Evolutionary conservation across 352 stramenopile species (phyloP), one percentile per base, ranked within the genome.

Genomic region (Phytophthora megakarya): DNA sequence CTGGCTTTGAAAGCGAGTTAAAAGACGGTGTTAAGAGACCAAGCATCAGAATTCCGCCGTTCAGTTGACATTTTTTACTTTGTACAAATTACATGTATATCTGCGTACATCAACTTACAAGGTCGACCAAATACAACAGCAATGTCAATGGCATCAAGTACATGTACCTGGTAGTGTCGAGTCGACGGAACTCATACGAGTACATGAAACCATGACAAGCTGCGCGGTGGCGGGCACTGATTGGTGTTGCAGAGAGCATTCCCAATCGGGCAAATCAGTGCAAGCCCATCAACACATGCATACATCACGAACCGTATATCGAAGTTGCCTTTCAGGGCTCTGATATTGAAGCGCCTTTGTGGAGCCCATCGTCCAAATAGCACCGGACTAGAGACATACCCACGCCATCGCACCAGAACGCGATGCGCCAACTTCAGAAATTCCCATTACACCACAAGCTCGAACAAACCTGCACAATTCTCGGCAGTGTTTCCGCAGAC

Each of bases 391-490:
- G 47, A 60, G 58, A 53, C 48, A 66, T 54, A 53, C 48, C 46
- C 48, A 59, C 15, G 23, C 38, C 48, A 48, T 42, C 18, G 58
- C 58, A 66, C 58, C 58, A 66, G 58, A 59, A 66, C 21, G 38
- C 22, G 58, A 66, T 66, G 58, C 58, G 25, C 39, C 38, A 60
- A 54, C 38, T 60, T 66, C 58, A 66, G 58, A 65, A 65, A 57
- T 23, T 11, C 15, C 33, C 21, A 13, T 12, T 40, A 10, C 3
- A 11, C 25, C n/a, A 15, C 19, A 8, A 19, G 46, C 18, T n/a
- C n/a, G n/a, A n/a, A n/a, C n/a, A n/a, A n/a, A n/a, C n/a, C n/a
- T n/a, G n/a, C n/a, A n/a, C n/a, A n/a, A n/a, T n/a, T n/a, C n/a
- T n/a, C n/a, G n/a, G n/a, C n/a, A n/a, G n/a, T n/a, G n/a, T n/a